Evolutionary conservation across 371 early-diverging fungal genomes (phyloP).

Genomic region (Mortierella sp.): DNA sequence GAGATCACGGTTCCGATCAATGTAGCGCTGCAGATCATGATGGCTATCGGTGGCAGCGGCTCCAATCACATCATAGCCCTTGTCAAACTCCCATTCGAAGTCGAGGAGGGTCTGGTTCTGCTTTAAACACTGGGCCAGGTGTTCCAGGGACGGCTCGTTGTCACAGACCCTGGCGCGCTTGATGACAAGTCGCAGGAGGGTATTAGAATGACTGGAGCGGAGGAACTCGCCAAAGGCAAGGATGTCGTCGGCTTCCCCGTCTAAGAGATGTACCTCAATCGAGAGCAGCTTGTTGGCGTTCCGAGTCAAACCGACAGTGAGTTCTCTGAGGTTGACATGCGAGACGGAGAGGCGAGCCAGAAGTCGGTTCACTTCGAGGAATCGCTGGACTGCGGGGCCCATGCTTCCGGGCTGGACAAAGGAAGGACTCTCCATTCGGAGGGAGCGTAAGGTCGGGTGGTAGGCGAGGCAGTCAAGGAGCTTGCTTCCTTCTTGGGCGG

Average conservation of each 20-base stretch:
- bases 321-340: slow-evolving; percentile 40
- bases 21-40: slow-evolving; percentile 30
- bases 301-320: slow-evolving; percentile 22
- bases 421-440: slow-evolving; percentile 42
- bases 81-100: slow-evolving; percentile 47
- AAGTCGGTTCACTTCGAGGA: slow-evolving; percentile 31
- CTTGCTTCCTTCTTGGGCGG: slow-evolving; percentile 21
- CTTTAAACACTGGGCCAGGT: slow-evolving; percentile 36
- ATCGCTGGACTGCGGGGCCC: slow-evolving; percentile 31
- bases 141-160: slow-evolving; percentile 25
- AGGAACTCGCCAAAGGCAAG: slow-evolving; percentile 37
- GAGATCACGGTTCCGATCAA: slow-evolving; percentile 37
- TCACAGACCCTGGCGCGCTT: slow-evolving; percentile 41
- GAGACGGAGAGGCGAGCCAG: slow-evolving; percentile 40
- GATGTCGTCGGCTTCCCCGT: slow-evolving; percentile 32
- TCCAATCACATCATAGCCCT: slow-evolving; percentile 17
- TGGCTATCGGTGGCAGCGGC: neutral
- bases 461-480: slow-evolving; percentile 26
- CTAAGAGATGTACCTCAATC: slow-evolving; percentile 38
- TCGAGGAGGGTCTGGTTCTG: slow-evolving; percentile 41
- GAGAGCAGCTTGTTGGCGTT: slow-evolving; percentile 27
- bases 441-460: slow-evolving; percentile 17
- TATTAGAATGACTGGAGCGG: slow-evolving; percentile 19
- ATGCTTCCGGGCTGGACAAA: slow-evolving; percentile 33
- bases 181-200: slow-evolving; percentile 37